Conservation (phyloP, 768 basidiomycete genomes). For the Lentinula raphanica region DNA sequence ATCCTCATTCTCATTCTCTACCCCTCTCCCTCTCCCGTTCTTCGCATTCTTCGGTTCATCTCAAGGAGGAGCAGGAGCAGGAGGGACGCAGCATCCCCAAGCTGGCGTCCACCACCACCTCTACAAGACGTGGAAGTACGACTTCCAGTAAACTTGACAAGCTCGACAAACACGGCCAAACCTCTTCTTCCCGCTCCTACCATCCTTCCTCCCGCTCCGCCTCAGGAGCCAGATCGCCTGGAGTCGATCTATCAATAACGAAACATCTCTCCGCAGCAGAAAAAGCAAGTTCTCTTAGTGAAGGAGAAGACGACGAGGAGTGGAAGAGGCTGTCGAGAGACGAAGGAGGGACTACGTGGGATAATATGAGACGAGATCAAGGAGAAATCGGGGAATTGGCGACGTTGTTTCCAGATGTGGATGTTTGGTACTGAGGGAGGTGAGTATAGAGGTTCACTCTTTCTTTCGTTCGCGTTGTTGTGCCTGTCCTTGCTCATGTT, state of each 20-base stretch:
- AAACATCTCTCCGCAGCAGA: constrained; percentile 16
- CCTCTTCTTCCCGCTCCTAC: background rate
- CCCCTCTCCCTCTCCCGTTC: background rate
- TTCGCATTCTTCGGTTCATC: constrained; percentile 5
- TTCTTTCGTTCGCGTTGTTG: no score
- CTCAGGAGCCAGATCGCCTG: background rate
- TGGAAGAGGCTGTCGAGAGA: constrained; percentile 90
- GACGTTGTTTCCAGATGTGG: constrained; percentile 81
- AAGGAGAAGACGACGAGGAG: constrained; percentile 74
- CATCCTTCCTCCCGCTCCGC: no score
- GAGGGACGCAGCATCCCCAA: background rate
- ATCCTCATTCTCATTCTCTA: no score
- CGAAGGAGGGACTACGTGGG: no score
- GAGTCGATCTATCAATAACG: background rate
- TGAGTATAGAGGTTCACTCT: no score
- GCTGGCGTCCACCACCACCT: background rate
- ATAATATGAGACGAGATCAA: constrained; percentile 99
- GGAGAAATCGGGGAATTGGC: constrained; percentile 91
- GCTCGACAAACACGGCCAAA: background rate
- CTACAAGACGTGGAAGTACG: no score
- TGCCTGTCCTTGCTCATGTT: no score
- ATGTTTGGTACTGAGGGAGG: constrained; percentile 48
- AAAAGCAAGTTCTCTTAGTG: constrained; percentile 57
- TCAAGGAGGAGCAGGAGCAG: background rate
- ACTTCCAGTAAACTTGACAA: no score